Evolutionary conservation across 306 rosid species (phyloP), one percentile per base, ranked within the genome.

Genomic region (Myrica gale): DNA sequence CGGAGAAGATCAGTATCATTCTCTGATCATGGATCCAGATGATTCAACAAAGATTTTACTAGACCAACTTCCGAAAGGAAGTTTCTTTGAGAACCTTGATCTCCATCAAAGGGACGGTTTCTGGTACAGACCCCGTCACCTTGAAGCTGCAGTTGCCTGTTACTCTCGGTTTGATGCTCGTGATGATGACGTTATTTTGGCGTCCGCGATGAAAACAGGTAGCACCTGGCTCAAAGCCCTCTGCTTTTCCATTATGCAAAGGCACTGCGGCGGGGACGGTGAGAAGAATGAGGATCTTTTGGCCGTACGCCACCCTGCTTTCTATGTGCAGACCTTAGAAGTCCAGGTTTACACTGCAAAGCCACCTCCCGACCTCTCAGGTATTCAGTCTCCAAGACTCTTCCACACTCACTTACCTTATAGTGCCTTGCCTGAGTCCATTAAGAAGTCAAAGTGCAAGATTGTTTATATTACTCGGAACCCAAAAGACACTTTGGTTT

Each of bases 401-500:
- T 77, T 77, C 44, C 81, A 77, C 75, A 77, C 81, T 23, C 81
- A 77, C 42, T 21, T 77, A 70, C 81, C 81, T 69, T 37, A 55
- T 55, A 77, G 66, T 12, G 69, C 65, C 20, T 7, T 77, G 15
- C 70, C 81, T 9, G 75, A 69, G 3, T 57, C 70, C 21, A 69
- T 77, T 32, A 77, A 69, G 42, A 58, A 37, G 42, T 8, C 76
- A 0, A 16, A 60, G 60, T 78, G 76, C 71, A 78, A 78, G 65
- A 71, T 61, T 39, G 76, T 78, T 42, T 78, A 60, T 65, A 52
- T 71, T 19, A 45, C 67, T 17, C 58, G 81, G 11, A 78, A 78
- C 76, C 81, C 76, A 20, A 78, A 78, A 78, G 81, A 78, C 72
- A 78, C 81, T 21, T 6, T 71, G 5, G 56, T 78, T 21, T 78